Evolutionary conservation across 164 flowering plant species (phyloP), one percentile per base, ranked within the genome.

Genomic region (Vitis amurensis): DNA sequence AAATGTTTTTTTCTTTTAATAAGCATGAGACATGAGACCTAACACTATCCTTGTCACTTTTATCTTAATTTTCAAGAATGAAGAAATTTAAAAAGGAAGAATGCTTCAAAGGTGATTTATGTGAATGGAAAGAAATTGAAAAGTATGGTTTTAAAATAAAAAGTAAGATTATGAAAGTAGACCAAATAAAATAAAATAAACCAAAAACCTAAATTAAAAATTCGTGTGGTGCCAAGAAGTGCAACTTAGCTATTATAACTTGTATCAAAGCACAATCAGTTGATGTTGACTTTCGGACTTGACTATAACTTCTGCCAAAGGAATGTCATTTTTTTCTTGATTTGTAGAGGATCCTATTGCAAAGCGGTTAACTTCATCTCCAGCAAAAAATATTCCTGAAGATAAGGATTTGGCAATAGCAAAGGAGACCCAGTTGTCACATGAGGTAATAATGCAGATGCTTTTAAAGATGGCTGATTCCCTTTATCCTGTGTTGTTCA

Each of bases 261-360:
- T 53, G n/a, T 53, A 5, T 53, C 56, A 14, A 6, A 53, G 56
- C 56, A 53, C 4, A 11, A 53, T 53, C 7, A 13, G 11, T 37
- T 16, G 9, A 67, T 55, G 17, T 16, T n/a, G 12, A 4, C 1
- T 17, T 17, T 31, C 49, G 8, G 9, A 14, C 50, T 49, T 10
- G 59, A 47, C 29, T 49, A 11, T 2, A 11, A 27, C n/a, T 2
- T 5, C 19, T 3, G 9, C 62, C 15, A 23, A 44, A 63, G 13
- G 50, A 11, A 55, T 68, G 37, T 72, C 48, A 9, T 30, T 13
- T 79, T 50, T 31, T 75, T 0, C 67, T 63, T 70, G 47, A 53
- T 76, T 74, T 68, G 66, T 73, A 94, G 99, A 86, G 61, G 99
- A 92, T 64, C 96, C 97, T 29, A 87, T 94, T 82, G 89, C 94